phyloP scores from a whole-genome alignment of 2,329 filamentous ascomycete genomes.

The Penicillium decumbens region DNA sequence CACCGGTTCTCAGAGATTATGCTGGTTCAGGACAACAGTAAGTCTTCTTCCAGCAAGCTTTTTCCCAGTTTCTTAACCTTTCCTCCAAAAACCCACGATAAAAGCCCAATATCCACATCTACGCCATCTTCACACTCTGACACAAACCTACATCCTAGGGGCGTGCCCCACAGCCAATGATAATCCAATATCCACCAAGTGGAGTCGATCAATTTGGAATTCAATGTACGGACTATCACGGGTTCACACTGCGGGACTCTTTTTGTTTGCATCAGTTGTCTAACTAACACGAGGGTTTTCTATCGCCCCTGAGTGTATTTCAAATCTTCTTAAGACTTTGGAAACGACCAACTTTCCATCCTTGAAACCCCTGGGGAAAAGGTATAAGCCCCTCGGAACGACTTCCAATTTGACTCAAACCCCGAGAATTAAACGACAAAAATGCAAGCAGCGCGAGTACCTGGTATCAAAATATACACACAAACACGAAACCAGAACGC shows the following conservation, averaged over 20 bases:
- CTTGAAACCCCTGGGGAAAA: background rate
- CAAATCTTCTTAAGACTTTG: slow-evolving; percentile 7
- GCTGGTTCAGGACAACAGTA: background rate
- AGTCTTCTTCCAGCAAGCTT: background rate
- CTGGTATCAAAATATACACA: background rate
- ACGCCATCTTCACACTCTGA: background rate
- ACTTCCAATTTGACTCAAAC: background rate
- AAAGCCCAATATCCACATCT: background rate
- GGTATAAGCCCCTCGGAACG: background rate
- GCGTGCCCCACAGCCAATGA: slow-evolving; percentile 10
- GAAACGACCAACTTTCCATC: background rate
- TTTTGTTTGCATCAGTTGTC: slow-evolving; percentile 11
- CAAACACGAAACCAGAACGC: background rate
- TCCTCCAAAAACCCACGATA: background rate
- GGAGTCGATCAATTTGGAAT: slow-evolving; percentile 18
- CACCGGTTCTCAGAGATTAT: background rate
- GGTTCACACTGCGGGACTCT: slow-evolving; percentile 1
- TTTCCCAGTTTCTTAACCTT: too few relatives aligned
- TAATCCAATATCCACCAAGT: background rate
- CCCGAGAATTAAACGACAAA: background rate
- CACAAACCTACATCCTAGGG: background rate
- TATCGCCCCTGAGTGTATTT: slow-evolving; percentile 9
- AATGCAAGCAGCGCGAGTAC: background rate
- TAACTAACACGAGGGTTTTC: background rate
- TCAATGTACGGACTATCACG: slow-evolving; percentile 5